These are phyloP conservation scores for Tetrapisispora arboricola DNA, from an alignment of 805 yeast species.

Conservation along the genomic window DNA sequence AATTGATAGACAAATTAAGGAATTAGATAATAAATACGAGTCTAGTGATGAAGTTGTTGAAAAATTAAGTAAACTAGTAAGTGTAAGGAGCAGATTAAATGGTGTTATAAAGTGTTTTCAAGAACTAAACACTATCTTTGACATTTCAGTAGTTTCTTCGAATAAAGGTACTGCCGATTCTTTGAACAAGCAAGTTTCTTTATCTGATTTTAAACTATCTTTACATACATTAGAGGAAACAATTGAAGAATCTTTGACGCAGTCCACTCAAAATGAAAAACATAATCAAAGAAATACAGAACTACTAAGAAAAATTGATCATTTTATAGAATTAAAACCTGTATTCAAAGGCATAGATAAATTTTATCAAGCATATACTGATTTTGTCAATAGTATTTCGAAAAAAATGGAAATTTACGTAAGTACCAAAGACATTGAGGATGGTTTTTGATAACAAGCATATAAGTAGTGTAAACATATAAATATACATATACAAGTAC, in stretches of 20 bases:
- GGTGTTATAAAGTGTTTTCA: constrained; percentile 40
- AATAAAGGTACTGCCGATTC: background rate
- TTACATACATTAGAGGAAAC: constrained; percentile 37
- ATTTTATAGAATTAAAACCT: constrained; percentile 39
- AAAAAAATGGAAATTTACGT: constrained; percentile 29
- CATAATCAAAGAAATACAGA: constrained; percentile 24
- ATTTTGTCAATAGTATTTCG: constrained; percentile 37
- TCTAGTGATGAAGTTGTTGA: constrained; percentile 13
- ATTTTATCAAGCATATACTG: constrained; percentile 41
- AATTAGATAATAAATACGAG: constrained; percentile 13
- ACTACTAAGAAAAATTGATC: constrained; percentile 35
- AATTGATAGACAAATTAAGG: constrained; percentile 23
- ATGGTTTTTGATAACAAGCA: constrained; percentile 5
- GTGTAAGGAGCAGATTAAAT: constrained; percentile 36
- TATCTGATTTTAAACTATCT: constrained; percentile 30
- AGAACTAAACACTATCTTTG: constrained; percentile 33
- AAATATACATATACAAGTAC: background rate
- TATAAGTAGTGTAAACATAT: background rate
- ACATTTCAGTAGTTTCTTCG: constrained; percentile 13
- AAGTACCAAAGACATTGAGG: constrained; percentile 20
- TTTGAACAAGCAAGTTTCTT: constrained; percentile 12
- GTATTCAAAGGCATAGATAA: constrained; percentile 43
- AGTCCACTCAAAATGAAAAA: constrained; percentile 16
- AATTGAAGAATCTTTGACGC: constrained; percentile 34
- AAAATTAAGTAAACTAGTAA: constrained; percentile 36